Evolutionary conservation across 1,284 basidiomycete species (phyloP), one percentile per base, ranked within the genome.

Genomic region (Puccinia polysora): DNA sequence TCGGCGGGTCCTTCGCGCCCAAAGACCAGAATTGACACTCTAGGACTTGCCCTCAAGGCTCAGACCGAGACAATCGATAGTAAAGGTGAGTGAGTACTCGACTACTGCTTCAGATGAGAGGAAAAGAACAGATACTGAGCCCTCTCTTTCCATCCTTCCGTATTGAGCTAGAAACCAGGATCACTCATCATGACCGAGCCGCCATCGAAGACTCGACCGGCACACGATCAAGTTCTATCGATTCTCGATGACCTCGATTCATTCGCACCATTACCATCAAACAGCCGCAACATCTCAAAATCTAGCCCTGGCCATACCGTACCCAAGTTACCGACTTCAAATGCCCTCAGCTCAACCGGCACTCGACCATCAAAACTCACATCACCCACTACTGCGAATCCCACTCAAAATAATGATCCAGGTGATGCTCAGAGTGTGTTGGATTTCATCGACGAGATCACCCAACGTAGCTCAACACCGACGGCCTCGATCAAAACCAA

Each of bases 371-470:
- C n/a, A 63, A 63, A n/a, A 50, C 28, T 25, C 20, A 6, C 49
- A 50, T 50, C 49, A 12, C 10, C 49, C 6, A 5, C 15, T 40
- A 34, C 58, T 2, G 14, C 34, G 20, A 60, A 40, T 40, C 32
- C 63, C 4, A 34, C 25, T 47, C 2, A 30, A 8, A 10, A 5
- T 18, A 58, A 40, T 7, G 28, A 69, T 20, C 23, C 53, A 23
- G 65, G 55, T 6, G 68, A 70, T 36, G 68, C 68, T 8, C 68
- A 70, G n/a, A 70, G 68, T 15, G 68, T 70, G 4, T 28, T 70
- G 6, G 68, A 70, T 23, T 70, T 70, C 36, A 38, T 70, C 32
- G 68, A 70, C 30, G 58, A 70, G 15, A 70, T 70, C 68, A 70
- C 68, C 10, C 68, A 70, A 28, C 58, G 68, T 15, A 38, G 32